phyloP scores from a whole-genome alignment of 169 alveolate species.

The Eimeria tenella region DNA sequence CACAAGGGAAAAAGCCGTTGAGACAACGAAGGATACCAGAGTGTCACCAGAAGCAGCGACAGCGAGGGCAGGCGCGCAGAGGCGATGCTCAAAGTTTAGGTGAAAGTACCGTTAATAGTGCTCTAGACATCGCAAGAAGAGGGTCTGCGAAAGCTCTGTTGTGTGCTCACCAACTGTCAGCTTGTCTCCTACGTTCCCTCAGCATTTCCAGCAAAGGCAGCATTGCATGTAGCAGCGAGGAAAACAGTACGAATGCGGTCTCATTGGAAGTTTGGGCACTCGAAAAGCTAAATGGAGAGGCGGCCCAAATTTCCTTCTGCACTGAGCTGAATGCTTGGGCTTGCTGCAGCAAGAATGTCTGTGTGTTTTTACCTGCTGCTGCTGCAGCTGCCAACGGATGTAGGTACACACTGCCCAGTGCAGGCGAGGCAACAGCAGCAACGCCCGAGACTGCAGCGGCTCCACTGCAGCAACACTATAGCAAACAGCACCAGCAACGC shows the following conservation, averaged over 20 bases:
- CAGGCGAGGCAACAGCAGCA: slow-evolving; percentile 1
- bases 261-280: slow-evolving; percentile 55
- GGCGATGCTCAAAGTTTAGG: not conserved
- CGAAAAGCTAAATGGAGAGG: slow-evolving; percentile 78
- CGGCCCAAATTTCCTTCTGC: slow-evolving; percentile 73
- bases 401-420: not conserved
- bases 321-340: slow-evolving; percentile 63
- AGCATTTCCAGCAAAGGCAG: not conserved
- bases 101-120: not conserved
- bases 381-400: slow-evolving; percentile 10
- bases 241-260: not conserved
- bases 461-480: not conserved
- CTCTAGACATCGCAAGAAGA: not conserved
- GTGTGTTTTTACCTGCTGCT: slow-evolving; percentile 44
- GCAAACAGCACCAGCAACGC: not conserved
- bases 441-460: not conserved
- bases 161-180: slow-evolving; percentile 32
- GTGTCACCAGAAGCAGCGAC: not conserved
- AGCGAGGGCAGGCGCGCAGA: not conserved
- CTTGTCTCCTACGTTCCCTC: not conserved
- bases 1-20: not conserved
- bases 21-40: not conserved
- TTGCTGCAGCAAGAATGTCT: slow-evolving; percentile 78
- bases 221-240: not conserved
- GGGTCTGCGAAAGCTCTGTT: not conserved